Conservation (phyloP, 2,329 filamentous ascomycete genomes). For the Gremmenia infestans region DNA sequence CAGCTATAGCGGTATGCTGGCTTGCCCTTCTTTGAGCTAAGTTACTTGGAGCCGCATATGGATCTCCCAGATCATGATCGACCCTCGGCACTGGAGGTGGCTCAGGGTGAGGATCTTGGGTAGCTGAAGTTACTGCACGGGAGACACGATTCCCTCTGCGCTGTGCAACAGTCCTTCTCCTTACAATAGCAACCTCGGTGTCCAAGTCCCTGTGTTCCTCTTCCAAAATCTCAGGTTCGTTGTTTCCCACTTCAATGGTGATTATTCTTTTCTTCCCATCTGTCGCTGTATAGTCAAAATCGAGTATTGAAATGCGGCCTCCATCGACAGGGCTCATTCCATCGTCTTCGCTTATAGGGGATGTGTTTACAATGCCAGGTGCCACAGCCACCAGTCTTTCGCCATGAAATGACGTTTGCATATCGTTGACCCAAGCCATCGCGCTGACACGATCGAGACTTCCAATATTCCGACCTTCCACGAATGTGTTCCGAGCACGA, state of each 20-base stretch:
- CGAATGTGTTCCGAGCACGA: conserved; percentile 63
- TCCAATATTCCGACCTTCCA: conserved; percentile 61
- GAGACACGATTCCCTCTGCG: conserved; percentile 46
- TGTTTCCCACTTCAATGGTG: conserved; percentile 69
- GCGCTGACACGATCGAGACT: conserved; percentile 62
- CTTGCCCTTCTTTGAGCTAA: conserved; percentile 14
- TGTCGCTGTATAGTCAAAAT: conserved; percentile 61
- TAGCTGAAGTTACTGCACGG: conserved; percentile 42
- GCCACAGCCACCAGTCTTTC: conserved; percentile 67
- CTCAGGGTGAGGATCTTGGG: conserved; percentile 13
- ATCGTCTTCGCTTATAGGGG: conserved; percentile 58
- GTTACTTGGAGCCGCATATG: conserved; percentile 11
- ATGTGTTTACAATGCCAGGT: conserved; percentile 58
- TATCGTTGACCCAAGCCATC: conserved; percentile 65
- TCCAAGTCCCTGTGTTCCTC: conserved; percentile 72
- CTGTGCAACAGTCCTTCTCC: conserved; percentile 66
- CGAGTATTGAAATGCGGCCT: conserved; percentile 65
- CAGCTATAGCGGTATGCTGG: conserved; percentile 14
- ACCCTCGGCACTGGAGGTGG: conserved; percentile 24
- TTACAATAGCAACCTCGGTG: conserved; percentile 73
- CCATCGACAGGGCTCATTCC: conserved; percentile 73
- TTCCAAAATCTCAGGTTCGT: conserved; percentile 62
- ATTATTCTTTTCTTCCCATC: conserved; percentile 55
- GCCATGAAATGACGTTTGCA: conserved; percentile 42
- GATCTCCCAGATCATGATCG: conserved; percentile 17